Percentiles rank a stretch among this genome's conserved stretches.
phyloP scores from a whole-genome alignment of 2,329 filamentous ascomycete species.

The Cladorrhinum sp. region DNA sequence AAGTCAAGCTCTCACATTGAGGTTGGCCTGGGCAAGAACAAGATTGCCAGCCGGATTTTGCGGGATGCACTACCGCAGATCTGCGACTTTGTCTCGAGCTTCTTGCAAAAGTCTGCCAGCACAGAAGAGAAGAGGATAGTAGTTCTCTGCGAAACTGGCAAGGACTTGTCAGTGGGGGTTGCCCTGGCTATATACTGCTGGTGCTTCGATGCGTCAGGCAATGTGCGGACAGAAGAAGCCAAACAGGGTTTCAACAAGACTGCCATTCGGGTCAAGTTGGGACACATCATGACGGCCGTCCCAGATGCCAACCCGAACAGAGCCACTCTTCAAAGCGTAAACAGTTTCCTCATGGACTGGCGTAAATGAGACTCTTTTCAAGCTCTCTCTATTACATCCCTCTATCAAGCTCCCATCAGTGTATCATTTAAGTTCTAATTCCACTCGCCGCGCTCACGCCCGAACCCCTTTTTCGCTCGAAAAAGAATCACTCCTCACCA shows the following conservation, averaged over 20 bases:
- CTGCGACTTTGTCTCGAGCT: constrained; percentile 50
- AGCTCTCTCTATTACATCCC: neutral
- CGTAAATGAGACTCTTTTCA: constrained; percentile 3
- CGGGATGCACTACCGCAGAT: constrained; percentile 66
- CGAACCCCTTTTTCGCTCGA: neutral
- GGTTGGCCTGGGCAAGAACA: constrained; percentile 68
- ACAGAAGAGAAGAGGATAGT: constrained; percentile 29
- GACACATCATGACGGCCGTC: constrained; percentile 76
- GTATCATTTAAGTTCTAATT: neutral
- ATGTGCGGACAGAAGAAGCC: constrained; percentile 28
- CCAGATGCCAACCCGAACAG: constrained; percentile 81
- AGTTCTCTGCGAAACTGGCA: constrained; percentile 71
- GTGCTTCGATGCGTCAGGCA: constrained; percentile 65
- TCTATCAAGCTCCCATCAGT: neutral
- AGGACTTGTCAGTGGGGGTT: constrained; percentile 75
- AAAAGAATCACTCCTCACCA: neutral
- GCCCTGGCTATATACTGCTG: constrained; percentile 74
- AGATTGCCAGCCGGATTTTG: constrained; percentile 80
- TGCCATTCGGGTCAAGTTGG: constrained; percentile 71
- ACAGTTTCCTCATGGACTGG: constrained; percentile 77
- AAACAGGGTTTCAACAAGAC: constrained; percentile 61
- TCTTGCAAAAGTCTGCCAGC: constrained; percentile 30
- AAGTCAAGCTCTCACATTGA: constrained; percentile 40
- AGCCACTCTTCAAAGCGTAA: constrained; percentile 84
- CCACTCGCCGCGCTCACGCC: neutral